phyloP scores from a whole-genome alignment of 495 filamentous ascomycete species.

The Penicillium turbatum region DNA sequence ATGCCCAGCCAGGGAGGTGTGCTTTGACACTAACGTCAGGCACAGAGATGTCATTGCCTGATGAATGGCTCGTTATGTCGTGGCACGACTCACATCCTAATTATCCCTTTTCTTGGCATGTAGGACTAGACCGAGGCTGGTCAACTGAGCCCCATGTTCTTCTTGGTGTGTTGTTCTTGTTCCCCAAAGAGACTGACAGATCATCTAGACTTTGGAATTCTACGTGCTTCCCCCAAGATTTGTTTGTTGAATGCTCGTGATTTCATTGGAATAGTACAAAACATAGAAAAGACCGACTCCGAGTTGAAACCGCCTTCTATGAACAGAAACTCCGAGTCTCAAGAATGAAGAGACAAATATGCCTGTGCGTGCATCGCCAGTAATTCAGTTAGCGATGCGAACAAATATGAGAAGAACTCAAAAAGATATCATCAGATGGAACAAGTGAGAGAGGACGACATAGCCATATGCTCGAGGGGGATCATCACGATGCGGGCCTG shows the following conservation, averaged over 20 bases:
- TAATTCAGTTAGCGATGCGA: conserved; percentile 34
- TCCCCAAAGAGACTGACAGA: neutral
- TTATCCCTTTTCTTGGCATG: neutral
- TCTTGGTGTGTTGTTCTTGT: neutral
- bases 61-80: neutral
- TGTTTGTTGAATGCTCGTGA: neutral
- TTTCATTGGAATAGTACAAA: neutral
- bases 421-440: conserved; percentile 9
- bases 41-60: neutral
- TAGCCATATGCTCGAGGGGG: conserved; percentile 8
- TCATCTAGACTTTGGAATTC: too few species aligned
- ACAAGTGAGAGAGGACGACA: conserved; percentile 11
- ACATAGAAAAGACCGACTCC: conserved; percentile 11
- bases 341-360: conserved; percentile 14
- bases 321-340: conserved; percentile 15
- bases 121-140: neutral
- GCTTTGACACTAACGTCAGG: conserved; percentile 16
- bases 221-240: too few species aligned
- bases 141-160: neutral
- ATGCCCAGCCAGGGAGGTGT: too few species aligned
- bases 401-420: conserved; percentile 14
- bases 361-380: conserved; percentile 29
- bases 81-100: neutral
- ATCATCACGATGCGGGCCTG: conserved; percentile 5
- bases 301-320: conserved; percentile 9